Evolutionary conservation across 2,329 filamentous ascomycete genomes (phyloP), one percentile per base, ranked within the genome.

Genomic region (Nothophaeocryptopus gaeumannii): DNA sequence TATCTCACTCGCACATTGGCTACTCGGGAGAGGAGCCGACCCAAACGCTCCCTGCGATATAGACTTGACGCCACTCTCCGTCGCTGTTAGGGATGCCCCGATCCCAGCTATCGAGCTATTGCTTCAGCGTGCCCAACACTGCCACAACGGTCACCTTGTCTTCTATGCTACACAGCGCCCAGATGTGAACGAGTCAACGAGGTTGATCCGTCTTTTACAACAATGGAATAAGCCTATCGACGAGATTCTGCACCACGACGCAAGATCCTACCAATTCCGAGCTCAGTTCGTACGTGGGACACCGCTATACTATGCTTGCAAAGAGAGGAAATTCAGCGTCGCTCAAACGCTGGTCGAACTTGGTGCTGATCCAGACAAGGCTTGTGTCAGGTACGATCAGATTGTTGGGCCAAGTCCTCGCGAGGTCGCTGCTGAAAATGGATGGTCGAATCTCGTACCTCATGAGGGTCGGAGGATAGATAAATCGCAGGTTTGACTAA

Each of bases 291-390:
- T 49, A 11, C 38, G 39, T 16, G 46, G 46, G n/a, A 49, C 46
- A 26, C 39, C 46, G 31, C 39, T 49, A 12, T 49, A 43, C 33
- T 49, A 49, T 37, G 46, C 46, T 7, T 49, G 46, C 46, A 43
- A 16, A 8, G 30, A 49, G 2, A 32, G 29, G 31, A 43, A 37
- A 38, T 11, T 42, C 10, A 31, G 11, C 4, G 15, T 43, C 15
- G 46, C 46, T 42, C 46, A 43, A 8, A 43, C 39, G 39, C 39
- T 49, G 8, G 5, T 49, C n/a, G 38, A 49, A 35, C 46, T 49
- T 26, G 46, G 46, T 26, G 46, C 46, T 30, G 46, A 49, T 33
- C 46, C 46, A 37, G 46, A 49, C 32, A 49, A 49, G 39, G 13
- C 39, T 8, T 49, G 46, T 39, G 5, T 42, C 11, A 43, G 30